Evolutionary conservation across 768 basidiomycete genomes (phyloP).

Genomic region (Trametes cubensis): DNA sequence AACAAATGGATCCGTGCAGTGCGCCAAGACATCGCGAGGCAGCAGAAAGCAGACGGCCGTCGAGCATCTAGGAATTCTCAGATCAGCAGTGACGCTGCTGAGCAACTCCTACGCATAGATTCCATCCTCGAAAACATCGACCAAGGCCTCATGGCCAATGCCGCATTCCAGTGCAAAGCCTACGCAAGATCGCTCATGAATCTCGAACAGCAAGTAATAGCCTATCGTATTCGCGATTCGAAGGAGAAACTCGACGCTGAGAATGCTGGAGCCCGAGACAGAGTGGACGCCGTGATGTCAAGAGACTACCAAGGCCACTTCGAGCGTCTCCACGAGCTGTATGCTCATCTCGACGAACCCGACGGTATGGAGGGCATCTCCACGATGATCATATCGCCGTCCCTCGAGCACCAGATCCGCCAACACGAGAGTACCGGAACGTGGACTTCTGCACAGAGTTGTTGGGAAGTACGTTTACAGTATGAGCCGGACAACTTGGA

Average conservation of each 20-base stretch:
- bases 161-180: constrained; percentile 92
- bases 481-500: constrained; percentile 87
- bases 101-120: constrained; percentile 73
- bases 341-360: constrained; percentile 93
- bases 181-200: constrained; percentile 94
- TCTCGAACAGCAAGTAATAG: constrained; percentile 82
- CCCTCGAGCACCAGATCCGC: constrained; percentile 93
- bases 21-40: constrained; percentile 59
- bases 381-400: constrained; percentile 82
- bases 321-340: constrained; percentile 93
- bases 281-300: constrained; percentile 33
- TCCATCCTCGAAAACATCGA: constrained; percentile 83
- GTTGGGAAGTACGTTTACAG: constrained; percentile 96
- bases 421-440: constrained; percentile 96
- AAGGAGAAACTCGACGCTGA: constrained; percentile 17
- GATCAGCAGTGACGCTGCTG: constrained; percentile 45
- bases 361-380: constrained; percentile 99
- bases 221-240: constrained; percentile 40
- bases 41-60: constrained; percentile 52
- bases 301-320: constrained; percentile 70
- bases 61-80: constrained; percentile 28
- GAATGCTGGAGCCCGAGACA: constrained; percentile 18
- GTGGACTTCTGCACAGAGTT: constrained; percentile 99
- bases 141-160: constrained; percentile 86
- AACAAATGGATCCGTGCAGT: constrained; percentile 84